phyloP scores from a whole-genome alignment of 2,329 filamentous ascomycete species.

The Didymella lethalis region DNA sequence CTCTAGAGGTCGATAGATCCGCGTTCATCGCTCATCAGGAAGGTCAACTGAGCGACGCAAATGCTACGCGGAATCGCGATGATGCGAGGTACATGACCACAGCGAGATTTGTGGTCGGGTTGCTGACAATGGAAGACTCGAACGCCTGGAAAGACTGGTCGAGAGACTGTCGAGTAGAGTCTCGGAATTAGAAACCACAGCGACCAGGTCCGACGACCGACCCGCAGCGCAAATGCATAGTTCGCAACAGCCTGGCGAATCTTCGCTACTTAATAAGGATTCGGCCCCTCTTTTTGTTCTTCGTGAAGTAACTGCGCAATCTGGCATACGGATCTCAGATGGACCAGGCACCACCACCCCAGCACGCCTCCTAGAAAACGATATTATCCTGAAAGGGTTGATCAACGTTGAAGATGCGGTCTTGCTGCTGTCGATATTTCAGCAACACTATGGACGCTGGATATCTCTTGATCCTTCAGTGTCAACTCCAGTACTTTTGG shows the following conservation, averaged over 20 bases:
- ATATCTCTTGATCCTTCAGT: background rate
- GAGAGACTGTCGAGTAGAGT: constrained; percentile 1
- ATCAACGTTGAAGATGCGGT: background rate
- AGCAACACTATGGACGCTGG: constrained; percentile 6
- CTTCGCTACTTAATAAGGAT: background rate
- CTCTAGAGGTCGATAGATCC: background rate
- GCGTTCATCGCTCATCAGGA: background rate
- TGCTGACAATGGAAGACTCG: background rate
- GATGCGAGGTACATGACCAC: background rate
- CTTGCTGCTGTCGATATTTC: background rate
- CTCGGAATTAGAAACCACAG: background rate
- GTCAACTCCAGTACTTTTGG: background rate
- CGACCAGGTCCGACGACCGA: background rate
- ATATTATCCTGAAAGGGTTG: background rate
- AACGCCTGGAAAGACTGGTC: background rate
- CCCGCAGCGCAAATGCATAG: background rate
- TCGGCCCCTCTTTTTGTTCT: background rate
- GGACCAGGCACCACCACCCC: background rate
- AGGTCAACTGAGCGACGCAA: background rate
- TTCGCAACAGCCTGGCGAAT: background rate
- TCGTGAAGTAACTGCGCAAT: constrained; percentile 1
- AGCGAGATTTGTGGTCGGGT: background rate
- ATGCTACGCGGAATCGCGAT: background rate
- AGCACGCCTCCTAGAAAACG: background rate
- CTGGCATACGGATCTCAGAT: background rate